Evolutionary conservation across 2,329 filamentous ascomycete species (phyloP).

Genomic region (Claviceps humidiphila): DNA sequence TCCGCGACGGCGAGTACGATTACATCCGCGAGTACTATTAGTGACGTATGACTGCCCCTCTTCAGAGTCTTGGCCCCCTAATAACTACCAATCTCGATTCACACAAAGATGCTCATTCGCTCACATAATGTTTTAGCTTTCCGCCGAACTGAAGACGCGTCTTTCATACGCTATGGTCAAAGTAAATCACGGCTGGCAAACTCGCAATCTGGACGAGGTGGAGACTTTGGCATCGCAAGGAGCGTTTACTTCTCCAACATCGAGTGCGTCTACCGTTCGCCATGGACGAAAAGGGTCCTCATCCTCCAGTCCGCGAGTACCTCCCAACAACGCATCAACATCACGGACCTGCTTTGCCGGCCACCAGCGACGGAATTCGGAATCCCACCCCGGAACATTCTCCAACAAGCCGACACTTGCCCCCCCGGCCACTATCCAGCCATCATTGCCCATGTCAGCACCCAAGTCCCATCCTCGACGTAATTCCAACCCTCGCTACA

Average conservation of each 20-base stretch:
- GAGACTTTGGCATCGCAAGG: slow-evolving; percentile 60
- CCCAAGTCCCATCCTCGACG: slow-evolving; percentile 30
- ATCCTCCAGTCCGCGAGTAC: slow-evolving; percentile 20
- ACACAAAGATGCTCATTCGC: too few species aligned
- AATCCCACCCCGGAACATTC: slow-evolving; percentile 24
- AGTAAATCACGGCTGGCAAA: slow-evolving; percentile 80
- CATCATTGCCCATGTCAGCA: slow-evolving; percentile 23
- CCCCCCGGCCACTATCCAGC: slow-evolving; percentile 41
- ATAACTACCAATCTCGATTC: too few species aligned
- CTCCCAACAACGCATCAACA: slow-evolving; percentile 11
- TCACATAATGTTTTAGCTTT: slow-evolving; percentile 37
- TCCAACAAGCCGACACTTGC: slow-evolving; percentile 29
- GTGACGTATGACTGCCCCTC: slow-evolving; percentile 49
- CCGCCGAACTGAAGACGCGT: slow-evolving; percentile 66
- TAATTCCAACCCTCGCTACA: slow-evolving; percentile 35
- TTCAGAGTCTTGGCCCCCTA: neutral
- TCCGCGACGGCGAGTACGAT: slow-evolving; percentile 47
- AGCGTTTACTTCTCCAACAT: slow-evolving; percentile 39
- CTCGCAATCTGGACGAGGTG: slow-evolving; percentile 62
- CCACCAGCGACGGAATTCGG: slow-evolving; percentile 15
- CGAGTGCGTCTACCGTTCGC: slow-evolving; percentile 43
- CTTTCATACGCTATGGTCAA: slow-evolving; percentile 91
- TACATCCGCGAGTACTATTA: slow-evolving; percentile 30
- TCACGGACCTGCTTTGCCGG: slow-evolving; percentile 16
- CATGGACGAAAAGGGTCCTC: slow-evolving; percentile 16